phyloP scores from a whole-genome alignment of 2,329 filamentous ascomycete species.

The Fusarium pseudonygamai region DNA sequence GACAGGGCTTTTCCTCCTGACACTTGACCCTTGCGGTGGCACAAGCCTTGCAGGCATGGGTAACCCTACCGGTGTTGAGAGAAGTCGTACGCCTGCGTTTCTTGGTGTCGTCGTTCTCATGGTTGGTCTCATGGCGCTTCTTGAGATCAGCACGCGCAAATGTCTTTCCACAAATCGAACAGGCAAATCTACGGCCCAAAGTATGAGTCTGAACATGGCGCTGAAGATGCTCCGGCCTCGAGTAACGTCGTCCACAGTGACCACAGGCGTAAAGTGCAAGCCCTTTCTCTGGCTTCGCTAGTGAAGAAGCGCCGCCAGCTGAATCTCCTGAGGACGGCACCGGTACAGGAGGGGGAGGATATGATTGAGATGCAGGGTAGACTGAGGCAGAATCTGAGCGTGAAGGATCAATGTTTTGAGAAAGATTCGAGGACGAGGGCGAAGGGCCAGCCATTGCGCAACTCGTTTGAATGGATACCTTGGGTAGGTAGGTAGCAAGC shows the following conservation, averaged over 20 bases:
- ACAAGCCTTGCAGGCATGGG: conserved; percentile 62
- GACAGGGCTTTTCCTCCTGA: conserved; percentile 64
- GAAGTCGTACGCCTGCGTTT: conserved; percentile 59
- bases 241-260: conserved; percentile 62
- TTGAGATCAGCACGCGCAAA: conserved; percentile 64
- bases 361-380: conserved; percentile 24
- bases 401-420: conserved; percentile 46
- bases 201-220: conserved; percentile 62
- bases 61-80: conserved; percentile 59
- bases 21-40: conserved; percentile 64
- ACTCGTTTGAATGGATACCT: conserved; percentile 4
- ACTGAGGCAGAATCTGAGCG: conserved; percentile 31
- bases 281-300: conserved; percentile 38
- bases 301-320: background rate
- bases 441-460: conserved; percentile 46
- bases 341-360: conserved; percentile 20
- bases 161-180: conserved; percentile 62
- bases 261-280: conserved; percentile 59
- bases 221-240: conserved; percentile 63
- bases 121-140: conserved; percentile 62
- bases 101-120: conserved; percentile 59
- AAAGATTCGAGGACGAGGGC: conserved; percentile 41
- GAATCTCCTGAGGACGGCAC: conserved; percentile 11
- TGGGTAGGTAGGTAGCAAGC: background rate
- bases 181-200: conserved; percentile 59